Evolutionary conservation across 2,329 filamentous ascomycete species (phyloP), one percentile per base, ranked within the genome.

Genomic region (Beauveria scarabaeidicola): DNA sequence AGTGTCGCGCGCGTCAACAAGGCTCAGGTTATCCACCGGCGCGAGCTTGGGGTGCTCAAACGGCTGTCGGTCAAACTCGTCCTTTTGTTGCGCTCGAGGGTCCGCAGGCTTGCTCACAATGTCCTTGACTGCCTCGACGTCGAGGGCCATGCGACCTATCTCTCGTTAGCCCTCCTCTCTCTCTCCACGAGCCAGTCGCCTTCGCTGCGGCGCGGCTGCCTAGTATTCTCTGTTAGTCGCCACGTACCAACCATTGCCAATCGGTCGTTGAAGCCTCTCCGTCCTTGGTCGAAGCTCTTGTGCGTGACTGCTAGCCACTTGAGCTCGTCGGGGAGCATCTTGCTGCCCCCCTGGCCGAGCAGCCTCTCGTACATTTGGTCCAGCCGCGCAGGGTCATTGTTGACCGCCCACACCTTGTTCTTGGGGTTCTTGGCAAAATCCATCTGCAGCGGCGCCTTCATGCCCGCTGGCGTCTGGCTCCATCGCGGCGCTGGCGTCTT

Each of bases 221-320:
- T 3, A 15, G 7, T 5, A 1, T 5, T 13, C 9, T 29, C 13
- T 3, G 8, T 7, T 3, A 23, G 10, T 38, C 21, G 19, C 13
- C 15, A 67, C 75, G 51, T 82, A 95, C 91, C 93, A 58, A 96
- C 78, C 69, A 90, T 91, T n/a, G 91, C 90, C 73, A 99, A 78
- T 63, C 90, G 84, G 69, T 97, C 93, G 72, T 99, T 99, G 77
- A 93, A 96, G 1, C 93, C 93, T 78, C 92, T 87, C 69, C 91
- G 81, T 56, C 92, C 94, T 70, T 97, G 91, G 71, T 99, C 93
- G 70, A 96, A 97, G 75, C 91, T 97, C 83, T 97, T 97, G 74
- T 97, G 94, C 65, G 94, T 99, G 59, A 99, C 84, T 32, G 92
- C 92, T 69, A 97, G 78, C 94, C 94, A 99, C 77, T 97, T 97